These are phyloP conservation scores for Kwoniella bestiolae DNA, from an alignment of 768 basidiomycete species.

Conservation along the genomic window DNA sequence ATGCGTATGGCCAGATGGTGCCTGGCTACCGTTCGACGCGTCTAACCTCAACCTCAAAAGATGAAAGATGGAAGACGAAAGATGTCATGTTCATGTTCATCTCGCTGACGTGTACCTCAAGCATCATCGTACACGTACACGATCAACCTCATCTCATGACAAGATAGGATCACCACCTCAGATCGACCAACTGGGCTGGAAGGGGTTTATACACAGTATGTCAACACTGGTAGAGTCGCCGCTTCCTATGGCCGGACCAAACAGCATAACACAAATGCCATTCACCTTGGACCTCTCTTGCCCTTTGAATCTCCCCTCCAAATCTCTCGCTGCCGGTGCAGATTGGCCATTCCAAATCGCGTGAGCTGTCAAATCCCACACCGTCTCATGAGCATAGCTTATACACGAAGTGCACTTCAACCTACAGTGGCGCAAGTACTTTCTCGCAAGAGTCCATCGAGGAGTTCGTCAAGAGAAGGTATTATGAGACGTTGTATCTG, in stretches of 20 bases:
- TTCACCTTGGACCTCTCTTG: conserved; percentile 34
- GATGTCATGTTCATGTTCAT: not conserved
- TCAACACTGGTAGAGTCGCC: not conserved
- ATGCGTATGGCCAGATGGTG: not conserved
- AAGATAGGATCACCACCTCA: not conserved
- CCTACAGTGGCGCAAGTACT: conserved; percentile 15
- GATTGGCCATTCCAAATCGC: conserved; percentile 25
- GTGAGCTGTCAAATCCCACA: conserved; percentile 8
- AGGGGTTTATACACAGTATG: conserved; percentile 5
- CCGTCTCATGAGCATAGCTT: not conserved
- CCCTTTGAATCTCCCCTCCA: conserved; percentile 27
- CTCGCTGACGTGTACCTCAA: not conserved
- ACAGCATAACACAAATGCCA: not conserved
- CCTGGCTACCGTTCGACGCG: not conserved
- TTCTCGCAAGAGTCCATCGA: not conserved
- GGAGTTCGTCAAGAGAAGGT: conserved; percentile 20
- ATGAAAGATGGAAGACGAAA: not conserved
- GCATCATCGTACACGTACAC: not conserved
- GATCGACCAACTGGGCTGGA: not conserved
- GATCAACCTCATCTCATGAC: not conserved
- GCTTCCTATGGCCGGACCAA: not conserved
- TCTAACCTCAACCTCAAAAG: not conserved
- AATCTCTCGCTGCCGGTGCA: conserved; percentile 6
- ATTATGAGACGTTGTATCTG: conserved; percentile 38
- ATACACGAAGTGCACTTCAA: no score